Percentiles rank a stretch among this genome's conserved stretches.
These are phyloP conservation scores for Styphnolobium japonicum DNA, from an alignment of 306 rosid genomes.

Conservation along the genomic window DNA sequence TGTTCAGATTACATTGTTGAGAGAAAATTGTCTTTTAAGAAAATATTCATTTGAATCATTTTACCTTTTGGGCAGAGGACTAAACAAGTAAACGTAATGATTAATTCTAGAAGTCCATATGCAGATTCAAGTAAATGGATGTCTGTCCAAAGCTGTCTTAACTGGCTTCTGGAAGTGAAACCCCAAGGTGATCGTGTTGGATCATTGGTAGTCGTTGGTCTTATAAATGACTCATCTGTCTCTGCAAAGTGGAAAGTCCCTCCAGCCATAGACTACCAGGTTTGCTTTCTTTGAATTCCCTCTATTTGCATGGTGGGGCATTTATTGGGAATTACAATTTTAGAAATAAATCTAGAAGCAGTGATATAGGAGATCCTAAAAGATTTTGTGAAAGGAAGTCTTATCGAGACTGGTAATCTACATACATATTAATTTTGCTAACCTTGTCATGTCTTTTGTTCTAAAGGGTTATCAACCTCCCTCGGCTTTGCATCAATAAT, in stretches of 20 bases:
- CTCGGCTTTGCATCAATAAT: neutral
- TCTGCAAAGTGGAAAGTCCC: slow-evolving; percentile 50
- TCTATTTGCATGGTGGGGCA: slow-evolving; percentile 17
- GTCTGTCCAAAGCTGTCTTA: slow-evolving; percentile 63
- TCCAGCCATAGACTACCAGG: slow-evolving; percentile 52
- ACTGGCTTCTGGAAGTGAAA: slow-evolving; percentile 64
- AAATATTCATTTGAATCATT: neutral
- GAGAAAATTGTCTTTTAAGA: neutral
- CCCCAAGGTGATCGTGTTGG: slow-evolving; percentile 63
- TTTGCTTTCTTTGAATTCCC: slow-evolving; percentile 27
- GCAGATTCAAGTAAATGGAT: slow-evolving; percentile 69
- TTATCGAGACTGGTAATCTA: neutral
- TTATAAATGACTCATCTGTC: slow-evolving; percentile 43
- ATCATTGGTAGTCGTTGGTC: slow-evolving; percentile 57
- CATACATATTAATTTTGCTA: neutral
- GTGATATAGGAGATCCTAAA: neutral
- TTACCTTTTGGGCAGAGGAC: neutral
- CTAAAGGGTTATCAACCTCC: neutral
- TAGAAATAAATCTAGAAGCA: slow-evolving; percentile 9
- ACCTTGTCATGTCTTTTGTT: neutral
- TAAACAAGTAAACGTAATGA: neutral
- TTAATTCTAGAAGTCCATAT: neutral
- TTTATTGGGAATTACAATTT: slow-evolving; percentile 12
- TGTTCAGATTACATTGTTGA: neutral
- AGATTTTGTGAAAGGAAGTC: neutral